phyloP scores from a whole-genome alignment of 495 filamentous ascomycete genomes.

The Penicillium crystallinum region DNA sequence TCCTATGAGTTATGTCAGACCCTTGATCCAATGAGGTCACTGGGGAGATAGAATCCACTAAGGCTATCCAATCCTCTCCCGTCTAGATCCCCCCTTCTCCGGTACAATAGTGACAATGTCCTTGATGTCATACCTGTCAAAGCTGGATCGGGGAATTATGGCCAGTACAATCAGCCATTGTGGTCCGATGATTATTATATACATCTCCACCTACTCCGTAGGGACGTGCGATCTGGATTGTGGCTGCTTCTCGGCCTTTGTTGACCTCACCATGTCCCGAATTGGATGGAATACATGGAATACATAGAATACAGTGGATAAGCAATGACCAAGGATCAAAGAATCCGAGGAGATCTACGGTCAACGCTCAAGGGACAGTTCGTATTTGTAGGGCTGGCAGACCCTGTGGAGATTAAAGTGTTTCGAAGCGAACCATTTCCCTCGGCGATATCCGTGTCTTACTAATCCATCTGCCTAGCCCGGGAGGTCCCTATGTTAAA shows the following conservation, averaged over 20 bases:
- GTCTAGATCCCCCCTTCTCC: too few species aligned
- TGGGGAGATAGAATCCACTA: too few species aligned
- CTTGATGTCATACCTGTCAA: slow-evolving; percentile 1
- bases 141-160: not conserved
- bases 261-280: not conserved
- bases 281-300: not conserved
- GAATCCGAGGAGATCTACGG: not conserved
- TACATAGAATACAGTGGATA: not conserved
- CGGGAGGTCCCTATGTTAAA: too few species aligned
- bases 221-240: not conserved
- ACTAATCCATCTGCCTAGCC: not conserved
- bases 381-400: slow-evolving; percentile 2
- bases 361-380: not conserved
- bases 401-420: not conserved
- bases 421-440: not conserved
- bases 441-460: slow-evolving; percentile 5
- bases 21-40: too few species aligned
- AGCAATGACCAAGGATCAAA: not conserved
- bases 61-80: too few species aligned
- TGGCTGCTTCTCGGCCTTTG: not conserved
- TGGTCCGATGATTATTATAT: not conserved
- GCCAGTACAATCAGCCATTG: not conserved
- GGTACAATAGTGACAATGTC: too few species aligned
- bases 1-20: too few species aligned
- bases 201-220: not conserved